Conservation (phyloP, 2,329 filamentous ascomycete genomes). For the Penicillium sp. region DNA sequence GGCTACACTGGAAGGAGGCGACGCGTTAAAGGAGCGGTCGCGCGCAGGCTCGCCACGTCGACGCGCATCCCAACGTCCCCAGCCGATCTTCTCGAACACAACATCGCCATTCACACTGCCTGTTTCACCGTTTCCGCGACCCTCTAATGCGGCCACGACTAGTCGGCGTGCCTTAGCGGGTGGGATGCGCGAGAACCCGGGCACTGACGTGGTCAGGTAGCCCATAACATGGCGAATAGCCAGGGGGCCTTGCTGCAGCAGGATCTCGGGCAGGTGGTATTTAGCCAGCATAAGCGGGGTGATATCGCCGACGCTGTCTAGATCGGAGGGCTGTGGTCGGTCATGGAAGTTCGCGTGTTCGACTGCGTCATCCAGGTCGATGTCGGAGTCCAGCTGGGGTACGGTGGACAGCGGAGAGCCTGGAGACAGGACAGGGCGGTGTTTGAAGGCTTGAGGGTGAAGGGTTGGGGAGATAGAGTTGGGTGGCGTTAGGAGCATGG, state of each 20-base stretch:
- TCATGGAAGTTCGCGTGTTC: conserved; percentile 52
- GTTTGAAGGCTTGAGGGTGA: conserved; percentile 75
- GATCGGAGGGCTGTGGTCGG: conserved; percentile 46
- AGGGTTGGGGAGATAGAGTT: conserved; percentile 92
- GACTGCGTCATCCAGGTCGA: conserved; percentile 74
- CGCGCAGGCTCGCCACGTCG: conserved; percentile 62
- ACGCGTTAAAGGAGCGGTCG: conserved; percentile 36
- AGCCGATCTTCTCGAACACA: conserved; percentile 89
- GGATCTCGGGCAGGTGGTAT: conserved; percentile 85
- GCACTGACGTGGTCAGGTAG: conserved; percentile 88
- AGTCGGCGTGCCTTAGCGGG: conserved; percentile 86
- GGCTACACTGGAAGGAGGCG: conserved; percentile 54
- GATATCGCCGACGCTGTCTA: conserved; percentile 79
- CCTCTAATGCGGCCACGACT: conserved; percentile 89
- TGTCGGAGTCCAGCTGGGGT: conserved; percentile 73
- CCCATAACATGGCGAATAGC: conserved; percentile 96
- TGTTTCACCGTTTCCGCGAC: conserved; percentile 60
- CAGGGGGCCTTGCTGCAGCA: conserved; percentile 84
- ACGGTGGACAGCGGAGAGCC: conserved; percentile 46
- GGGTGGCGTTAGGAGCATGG: conserved; percentile 78
- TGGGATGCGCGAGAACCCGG: conserved; percentile 85
- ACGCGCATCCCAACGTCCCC: conserved; percentile 92
- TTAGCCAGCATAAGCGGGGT: conserved; percentile 83
- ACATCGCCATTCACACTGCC: conserved; percentile 58
- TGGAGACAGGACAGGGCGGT: conserved; percentile 50